These are phyloP conservation scores for Parathielavia appendiculata DNA, from an alignment of 495 filamentous ascomycete genomes.

Conservation along the genomic window DNA sequence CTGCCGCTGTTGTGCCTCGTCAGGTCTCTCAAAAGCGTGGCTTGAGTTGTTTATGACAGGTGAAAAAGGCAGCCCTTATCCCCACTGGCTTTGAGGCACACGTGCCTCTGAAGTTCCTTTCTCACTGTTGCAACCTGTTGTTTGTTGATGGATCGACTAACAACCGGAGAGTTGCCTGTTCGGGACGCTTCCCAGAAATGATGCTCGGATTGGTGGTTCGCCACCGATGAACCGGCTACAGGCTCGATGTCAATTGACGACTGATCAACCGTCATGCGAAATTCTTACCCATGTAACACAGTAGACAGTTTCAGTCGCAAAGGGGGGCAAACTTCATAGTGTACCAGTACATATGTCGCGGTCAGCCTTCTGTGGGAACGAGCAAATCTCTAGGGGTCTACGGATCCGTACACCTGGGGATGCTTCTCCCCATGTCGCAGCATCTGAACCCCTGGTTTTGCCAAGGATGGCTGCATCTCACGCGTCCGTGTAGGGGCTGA, in stretches of 20 bases:
- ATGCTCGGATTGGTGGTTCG: background rate
- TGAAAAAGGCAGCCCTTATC: background rate
- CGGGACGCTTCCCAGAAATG: background rate
- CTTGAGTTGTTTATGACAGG: background rate
- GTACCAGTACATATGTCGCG: too few relatives aligned
- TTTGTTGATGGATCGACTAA: background rate
- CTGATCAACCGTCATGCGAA: background rate
- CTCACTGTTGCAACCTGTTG: background rate
- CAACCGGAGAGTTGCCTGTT: conserved; percentile 10
- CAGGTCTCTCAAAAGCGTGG: background rate
- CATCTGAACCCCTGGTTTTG: conserved; percentile 2
- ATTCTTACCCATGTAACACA: background rate
- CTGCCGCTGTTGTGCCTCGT: conserved; percentile 1
- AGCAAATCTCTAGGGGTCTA: background rate
- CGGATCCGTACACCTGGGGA: background rate
- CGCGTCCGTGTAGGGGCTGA: conserved; percentile 10
- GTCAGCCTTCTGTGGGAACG: background rate
- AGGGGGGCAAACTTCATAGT: too few relatives aligned
- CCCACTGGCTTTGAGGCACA: background rate
- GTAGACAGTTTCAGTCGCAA: background rate
- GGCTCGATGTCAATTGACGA: background rate
- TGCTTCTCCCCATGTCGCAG: background rate
- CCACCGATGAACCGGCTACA: background rate
- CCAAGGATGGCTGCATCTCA: conserved; percentile 3
- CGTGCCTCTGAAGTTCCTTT: too few relatives aligned